phyloP scores from a whole-genome alignment of 2,329 filamentous ascomycete genomes.

The Phaeosphaeria sp. region DNA sequence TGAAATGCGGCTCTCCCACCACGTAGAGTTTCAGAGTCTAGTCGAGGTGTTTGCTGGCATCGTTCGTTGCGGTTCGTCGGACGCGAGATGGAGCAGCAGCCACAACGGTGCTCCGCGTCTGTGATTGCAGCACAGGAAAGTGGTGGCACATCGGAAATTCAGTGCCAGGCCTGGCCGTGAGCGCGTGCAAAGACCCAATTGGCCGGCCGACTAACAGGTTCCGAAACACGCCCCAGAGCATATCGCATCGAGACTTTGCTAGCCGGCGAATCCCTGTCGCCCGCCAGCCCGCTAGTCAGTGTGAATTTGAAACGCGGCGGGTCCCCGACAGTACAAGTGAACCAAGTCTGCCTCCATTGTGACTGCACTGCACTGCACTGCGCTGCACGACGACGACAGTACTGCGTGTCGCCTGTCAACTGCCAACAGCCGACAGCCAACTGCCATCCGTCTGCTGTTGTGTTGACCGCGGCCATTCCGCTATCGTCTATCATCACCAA shows the following conservation, averaged over 20 bases:
- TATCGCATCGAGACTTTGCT: constrained; percentile 5
- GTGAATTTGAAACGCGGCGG: constrained; percentile 19
- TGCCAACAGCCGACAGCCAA: too few relatives aligned
- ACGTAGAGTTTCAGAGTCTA: too few relatives aligned
- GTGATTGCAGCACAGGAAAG: constrained; percentile 7
- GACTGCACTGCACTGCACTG: neutral
- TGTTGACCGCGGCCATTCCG: neutral
- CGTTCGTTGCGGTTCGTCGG: neutral
- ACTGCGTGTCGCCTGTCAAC: neutral
- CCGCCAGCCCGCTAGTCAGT: constrained; percentile 6
- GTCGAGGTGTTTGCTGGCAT: neutral
- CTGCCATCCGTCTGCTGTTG: neutral
- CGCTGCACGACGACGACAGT: neutral
- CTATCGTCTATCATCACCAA: neutral
- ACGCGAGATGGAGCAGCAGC: neutral
- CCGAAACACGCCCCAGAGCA: constrained; percentile 12
- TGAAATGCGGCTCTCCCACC: too few relatives aligned
- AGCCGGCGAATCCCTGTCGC: constrained; percentile 15
- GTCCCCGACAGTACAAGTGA: neutral
- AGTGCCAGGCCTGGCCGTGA: neutral
- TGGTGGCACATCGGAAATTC: constrained; percentile 2
- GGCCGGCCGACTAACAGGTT: neutral
- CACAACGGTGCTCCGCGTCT: neutral
- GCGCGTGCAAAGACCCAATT: neutral
- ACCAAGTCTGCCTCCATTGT: neutral